Percentiles rank a stretch among this genome's conserved stretches.
phyloP scores from a whole-genome alignment of 2,329 filamentous ascomycete species.

The Aspergillus flavus region DNA sequence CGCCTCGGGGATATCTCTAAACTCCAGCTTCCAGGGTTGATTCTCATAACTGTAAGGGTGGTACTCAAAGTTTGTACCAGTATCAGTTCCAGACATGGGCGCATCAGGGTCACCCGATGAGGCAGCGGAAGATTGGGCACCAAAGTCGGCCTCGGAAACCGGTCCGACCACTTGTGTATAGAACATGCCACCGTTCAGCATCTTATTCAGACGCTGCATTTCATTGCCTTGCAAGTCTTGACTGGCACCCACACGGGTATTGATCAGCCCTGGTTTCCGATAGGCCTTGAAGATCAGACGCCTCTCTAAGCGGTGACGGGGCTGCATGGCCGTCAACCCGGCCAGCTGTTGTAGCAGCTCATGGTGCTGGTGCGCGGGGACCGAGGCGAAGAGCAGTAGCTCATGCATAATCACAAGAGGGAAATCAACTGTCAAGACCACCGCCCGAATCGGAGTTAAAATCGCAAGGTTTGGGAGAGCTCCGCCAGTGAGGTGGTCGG shows the following conservation, averaged over 20 bases:
- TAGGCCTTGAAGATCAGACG: slow-evolving; percentile 61
- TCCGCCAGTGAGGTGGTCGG: slow-evolving; percentile 7
- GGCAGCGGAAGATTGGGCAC: slow-evolving; percentile 17
- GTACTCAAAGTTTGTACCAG: slow-evolving; percentile 3
- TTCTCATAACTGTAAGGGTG: slow-evolving; percentile 37
- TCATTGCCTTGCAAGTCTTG: slow-evolving; percentile 49
- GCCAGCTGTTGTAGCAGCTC: slow-evolving; percentile 64
- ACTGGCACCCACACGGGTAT: slow-evolving; percentile 44
- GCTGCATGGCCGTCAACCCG: slow-evolving; percentile 64
- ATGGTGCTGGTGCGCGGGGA: slow-evolving; percentile 59
- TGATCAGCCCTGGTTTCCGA: slow-evolving; percentile 48
- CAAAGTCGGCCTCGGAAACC: slow-evolving; percentile 42
- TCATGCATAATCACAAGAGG: slow-evolving; percentile 57
- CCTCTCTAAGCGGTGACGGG: slow-evolving; percentile 56
- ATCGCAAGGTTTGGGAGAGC: background rate
- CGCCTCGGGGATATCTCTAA: slow-evolving; percentile 53
- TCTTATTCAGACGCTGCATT: slow-evolving; percentile 48
- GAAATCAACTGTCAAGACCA: background rate
- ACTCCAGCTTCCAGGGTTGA: slow-evolving; percentile 50
- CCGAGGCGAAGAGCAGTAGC: slow-evolving; percentile 62
- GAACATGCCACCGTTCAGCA: slow-evolving; percentile 56
- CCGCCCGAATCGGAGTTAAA: slow-evolving; percentile 5
- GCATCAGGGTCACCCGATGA: slow-evolving; percentile 36
- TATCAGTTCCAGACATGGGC: slow-evolving; percentile 32
- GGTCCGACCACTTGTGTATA: slow-evolving; percentile 56